Evolutionary conservation across 768 basidiomycete species (phyloP).

Genomic region (Fistulinella prunicolor): DNA sequence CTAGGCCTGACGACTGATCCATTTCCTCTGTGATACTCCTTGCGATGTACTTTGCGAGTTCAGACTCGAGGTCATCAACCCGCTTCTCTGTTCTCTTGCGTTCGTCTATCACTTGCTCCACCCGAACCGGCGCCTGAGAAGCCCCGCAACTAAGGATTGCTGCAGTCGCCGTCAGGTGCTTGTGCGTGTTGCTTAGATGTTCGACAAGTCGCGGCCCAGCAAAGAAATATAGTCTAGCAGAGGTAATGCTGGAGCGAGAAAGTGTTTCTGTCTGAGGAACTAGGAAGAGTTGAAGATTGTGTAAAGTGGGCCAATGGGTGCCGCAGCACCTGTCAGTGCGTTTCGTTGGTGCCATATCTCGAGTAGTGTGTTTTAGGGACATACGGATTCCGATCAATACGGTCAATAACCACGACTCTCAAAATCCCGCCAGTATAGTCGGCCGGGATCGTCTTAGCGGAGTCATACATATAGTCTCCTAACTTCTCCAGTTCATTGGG

Average conservation of each 20-base stretch:
- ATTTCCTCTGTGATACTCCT: constrained; percentile 39
- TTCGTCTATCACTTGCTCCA: constrained; percentile 63
- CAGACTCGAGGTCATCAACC: constrained; percentile 63
- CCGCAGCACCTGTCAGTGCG: constrained; percentile 65
- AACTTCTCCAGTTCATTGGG: constrained; percentile 32
- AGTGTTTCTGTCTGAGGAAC: constrained; percentile 67
- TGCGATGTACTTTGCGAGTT: constrained; percentile 55
- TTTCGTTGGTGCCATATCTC: constrained; percentile 1
- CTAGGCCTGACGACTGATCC: constrained; percentile 20
- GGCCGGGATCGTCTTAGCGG: constrained; percentile 56
- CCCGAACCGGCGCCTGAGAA: constrained; percentile 64
- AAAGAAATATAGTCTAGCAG: constrained; percentile 77
- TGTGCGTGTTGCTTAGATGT: constrained; percentile 58
- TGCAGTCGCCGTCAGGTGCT: constrained; percentile 52
- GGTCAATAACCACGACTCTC: constrained; percentile 80
- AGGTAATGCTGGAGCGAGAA: constrained; percentile 56
- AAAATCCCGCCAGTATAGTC: constrained; percentile 77
- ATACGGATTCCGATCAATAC: constrained; percentile 77
- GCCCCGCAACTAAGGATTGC: constrained; percentile 65
- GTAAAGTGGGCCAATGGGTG: constrained; percentile 77
- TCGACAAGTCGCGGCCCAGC: constrained; percentile 73
- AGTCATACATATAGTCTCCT: constrained; percentile 47
- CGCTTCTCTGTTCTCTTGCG: constrained; percentile 66
- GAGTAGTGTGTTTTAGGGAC: constrained; percentile 25
- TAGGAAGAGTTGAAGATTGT: constrained; percentile 70